Percentiles rank a stretch among this genome's conserved stretches.
Evolutionary conservation across 345 rosid genomes (phyloP).

Genomic region (Populus ilicifolia): DNA sequence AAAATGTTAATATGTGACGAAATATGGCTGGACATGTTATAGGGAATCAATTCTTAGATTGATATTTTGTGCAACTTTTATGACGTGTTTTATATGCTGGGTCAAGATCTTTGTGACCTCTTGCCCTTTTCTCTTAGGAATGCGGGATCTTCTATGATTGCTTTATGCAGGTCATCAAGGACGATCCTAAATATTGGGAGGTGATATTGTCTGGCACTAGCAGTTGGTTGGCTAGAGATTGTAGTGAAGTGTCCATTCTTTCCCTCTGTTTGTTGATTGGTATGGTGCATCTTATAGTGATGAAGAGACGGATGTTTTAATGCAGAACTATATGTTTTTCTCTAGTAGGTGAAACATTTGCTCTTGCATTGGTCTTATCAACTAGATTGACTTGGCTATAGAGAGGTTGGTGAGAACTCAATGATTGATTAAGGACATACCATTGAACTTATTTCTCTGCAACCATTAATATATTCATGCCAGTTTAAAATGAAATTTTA

Average conservation of each 20-base stretch:
- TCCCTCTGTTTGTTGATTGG: conserved; percentile 2
- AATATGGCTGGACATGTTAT: background rate
- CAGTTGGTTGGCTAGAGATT: conserved; percentile 92
- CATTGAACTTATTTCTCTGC: background rate
- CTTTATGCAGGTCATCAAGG: conserved; percentile 63
- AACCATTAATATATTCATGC: too few relatives aligned
- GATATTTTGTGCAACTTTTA: background rate
- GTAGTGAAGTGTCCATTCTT: conserved; percentile 45
- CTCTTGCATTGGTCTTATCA: conserved; percentile 89
- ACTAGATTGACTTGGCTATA: conserved; percentile 77
- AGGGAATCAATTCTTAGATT: background rate
- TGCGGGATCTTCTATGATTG: background rate
- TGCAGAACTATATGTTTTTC: background rate
- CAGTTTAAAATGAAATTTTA: background rate
- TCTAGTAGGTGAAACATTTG: conserved; percentile 74
- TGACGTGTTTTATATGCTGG: background rate
- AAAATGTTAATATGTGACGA: background rate
- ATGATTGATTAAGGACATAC: background rate
- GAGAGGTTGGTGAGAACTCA: conserved; percentile 60
- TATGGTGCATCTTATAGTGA: background rate
- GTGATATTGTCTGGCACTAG: conserved; percentile 71
- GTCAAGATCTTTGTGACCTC: background rate
- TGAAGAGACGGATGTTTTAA: background rate
- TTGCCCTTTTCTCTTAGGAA: background rate
- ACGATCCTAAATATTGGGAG: conserved; percentile 80